phyloP scores from a whole-genome alignment of 139 green algal species.

The Coccomyxa sp. region DNA sequence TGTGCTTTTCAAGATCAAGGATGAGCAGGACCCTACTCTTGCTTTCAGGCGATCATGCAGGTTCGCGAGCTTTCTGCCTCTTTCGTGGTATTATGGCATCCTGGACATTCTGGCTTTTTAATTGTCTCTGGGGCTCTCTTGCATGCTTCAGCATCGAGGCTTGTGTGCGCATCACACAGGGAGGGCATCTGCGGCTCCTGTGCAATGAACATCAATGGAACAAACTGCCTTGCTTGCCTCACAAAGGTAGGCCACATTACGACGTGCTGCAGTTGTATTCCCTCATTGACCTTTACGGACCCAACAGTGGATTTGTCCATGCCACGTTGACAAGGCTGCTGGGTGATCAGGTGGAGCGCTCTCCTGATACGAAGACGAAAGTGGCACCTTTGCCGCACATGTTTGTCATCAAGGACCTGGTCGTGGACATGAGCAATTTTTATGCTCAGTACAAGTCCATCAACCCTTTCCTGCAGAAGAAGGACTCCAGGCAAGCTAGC shows the following conservation, averaged over 20 bases:
- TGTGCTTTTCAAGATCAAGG: conserved; percentile 98
- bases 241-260: conserved; percentile 50
- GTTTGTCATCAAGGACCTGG: conserved; percentile 97
- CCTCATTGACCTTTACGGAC: too few relatives aligned
- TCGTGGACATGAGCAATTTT: conserved; percentile 99
- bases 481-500: conserved; percentile 34
- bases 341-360: conserved; percentile 33
- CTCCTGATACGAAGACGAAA: conserved; percentile 50
- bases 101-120: background rate
- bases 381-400: conserved; percentile 98
- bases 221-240: conserved; percentile 94
- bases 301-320: background rate
- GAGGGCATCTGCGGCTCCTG: conserved; percentile 99
- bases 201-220: conserved; percentile 98
- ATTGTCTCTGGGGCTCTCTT: background rate
- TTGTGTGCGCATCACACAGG: conserved; percentile 29
- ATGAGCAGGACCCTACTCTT: conserved; percentile 91
- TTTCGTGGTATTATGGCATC: background rate
- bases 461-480: conserved; percentile 93
- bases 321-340: background rate
- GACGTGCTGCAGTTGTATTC: too few relatives aligned
- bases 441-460: conserved; percentile 99
- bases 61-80: conserved; percentile 19
- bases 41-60: conserved; percentile 88
- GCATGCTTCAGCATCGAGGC: background rate